These are phyloP conservation scores for Yamadazyma atmosphaerica DNA, from an alignment of 1,139 yeast species.

Conservation along the genomic window DNA sequence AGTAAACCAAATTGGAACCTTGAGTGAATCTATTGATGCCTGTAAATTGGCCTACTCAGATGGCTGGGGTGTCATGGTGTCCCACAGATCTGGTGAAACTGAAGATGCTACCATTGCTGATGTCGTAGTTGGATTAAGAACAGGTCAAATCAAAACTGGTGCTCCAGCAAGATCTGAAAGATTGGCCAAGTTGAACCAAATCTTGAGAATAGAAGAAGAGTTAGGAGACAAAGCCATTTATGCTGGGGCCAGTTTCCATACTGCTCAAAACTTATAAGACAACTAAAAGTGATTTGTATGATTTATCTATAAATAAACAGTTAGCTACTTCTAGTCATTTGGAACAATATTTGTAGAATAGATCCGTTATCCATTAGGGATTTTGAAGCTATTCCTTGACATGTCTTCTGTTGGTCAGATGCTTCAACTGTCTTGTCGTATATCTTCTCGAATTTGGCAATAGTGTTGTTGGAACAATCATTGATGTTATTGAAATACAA, in stretches of 20 bases:
- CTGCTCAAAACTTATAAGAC: slow-evolving; percentile 6
- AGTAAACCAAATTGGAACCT: slow-evolving; percentile 90
- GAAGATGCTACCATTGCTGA: slow-evolving; percentile 95
- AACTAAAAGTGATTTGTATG: neutral
- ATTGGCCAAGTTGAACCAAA: slow-evolving; percentile 90
- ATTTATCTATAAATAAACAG: neutral
- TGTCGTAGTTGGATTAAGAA: slow-evolving; percentile 86
- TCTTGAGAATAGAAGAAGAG: slow-evolving; percentile 92
- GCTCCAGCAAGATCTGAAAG: slow-evolving; percentile 98
- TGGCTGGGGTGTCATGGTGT: slow-evolving; percentile 93
- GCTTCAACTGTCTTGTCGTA: slow-evolving; percentile 4
- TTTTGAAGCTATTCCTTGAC: slow-evolving; percentile 6
- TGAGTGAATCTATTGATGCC: slow-evolving; percentile 84
- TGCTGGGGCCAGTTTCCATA: slow-evolving; percentile 53
- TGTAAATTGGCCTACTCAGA: slow-evolving; percentile 81
- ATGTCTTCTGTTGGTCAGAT: neutral
- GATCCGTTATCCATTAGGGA: slow-evolving; percentile 17
- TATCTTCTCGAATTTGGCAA: slow-evolving; percentile 2
- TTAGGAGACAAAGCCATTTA: slow-evolving; percentile 87
- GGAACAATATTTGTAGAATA: slow-evolving; percentile 14
- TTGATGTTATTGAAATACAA: slow-evolving; percentile 6
- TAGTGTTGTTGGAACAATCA: slow-evolving; percentile 2
- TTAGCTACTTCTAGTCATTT: slow-evolving; percentile 1
- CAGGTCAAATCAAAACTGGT: slow-evolving; percentile 96
- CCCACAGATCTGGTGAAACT: slow-evolving; percentile 96